phyloP scores from a whole-genome alignment of 2,329 filamentous ascomycete species.

The Calonectria pseudoreteaudii region DNA sequence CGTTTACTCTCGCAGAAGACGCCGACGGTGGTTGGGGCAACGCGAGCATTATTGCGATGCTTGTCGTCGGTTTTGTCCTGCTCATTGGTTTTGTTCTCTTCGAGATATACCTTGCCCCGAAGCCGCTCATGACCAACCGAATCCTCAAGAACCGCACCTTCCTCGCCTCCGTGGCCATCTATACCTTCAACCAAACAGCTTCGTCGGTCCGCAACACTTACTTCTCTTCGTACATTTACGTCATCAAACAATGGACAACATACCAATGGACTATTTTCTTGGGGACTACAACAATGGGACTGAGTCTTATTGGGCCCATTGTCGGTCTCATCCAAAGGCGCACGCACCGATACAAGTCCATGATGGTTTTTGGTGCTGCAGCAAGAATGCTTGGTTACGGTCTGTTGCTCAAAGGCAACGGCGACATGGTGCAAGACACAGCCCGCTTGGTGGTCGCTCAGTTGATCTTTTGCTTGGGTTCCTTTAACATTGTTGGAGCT shows the following conservation, averaged over 20 bases:
- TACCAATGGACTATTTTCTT: conserved; percentile 57
- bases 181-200: conserved; percentile 50
- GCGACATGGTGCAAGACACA: neutral
- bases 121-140: neutral
- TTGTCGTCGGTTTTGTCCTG: neutral
- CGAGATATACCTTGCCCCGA: neutral
- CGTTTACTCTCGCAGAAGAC: neutral
- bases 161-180: conserved; percentile 42
- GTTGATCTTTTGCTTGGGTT: neutral
- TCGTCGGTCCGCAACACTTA: conserved; percentile 52
- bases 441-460: neutral
- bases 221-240: conserved; percentile 52
- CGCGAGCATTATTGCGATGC: neutral
- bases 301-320: neutral
- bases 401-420: neutral
- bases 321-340: neutral
- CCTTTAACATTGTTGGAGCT: neutral
- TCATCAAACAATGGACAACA: conserved; percentile 56
- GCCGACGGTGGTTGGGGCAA: neutral
- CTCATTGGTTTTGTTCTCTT: neutral
- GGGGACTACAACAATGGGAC: conserved; percentile 24
- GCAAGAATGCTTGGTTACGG: neutral
- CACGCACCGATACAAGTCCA: neutral
- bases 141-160: neutral
- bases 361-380: neutral